phyloP scores from a whole-genome alignment of 129 eudicot species.

The Scalesia atractyloides region DNA sequence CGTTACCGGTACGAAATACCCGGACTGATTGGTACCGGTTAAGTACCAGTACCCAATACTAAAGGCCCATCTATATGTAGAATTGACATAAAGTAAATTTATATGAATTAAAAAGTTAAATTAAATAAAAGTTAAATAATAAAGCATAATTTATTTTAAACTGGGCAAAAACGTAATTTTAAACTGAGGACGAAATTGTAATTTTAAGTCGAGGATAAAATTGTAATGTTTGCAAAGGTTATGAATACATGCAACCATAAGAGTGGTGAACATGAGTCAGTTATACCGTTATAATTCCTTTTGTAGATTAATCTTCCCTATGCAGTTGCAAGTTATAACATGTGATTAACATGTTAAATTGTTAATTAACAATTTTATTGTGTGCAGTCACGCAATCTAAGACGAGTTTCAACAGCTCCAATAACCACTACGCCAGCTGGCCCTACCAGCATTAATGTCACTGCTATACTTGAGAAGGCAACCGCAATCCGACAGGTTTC shows the following conservation, averaged over 20 bases:
- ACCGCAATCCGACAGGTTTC: constrained; percentile 91
- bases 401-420: constrained; percentile 57
- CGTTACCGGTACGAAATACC: too few relatives aligned
- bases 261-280: not conserved
- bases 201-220: too few relatives aligned
- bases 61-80: too few relatives aligned
- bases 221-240: not conserved
- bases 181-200: too few relatives aligned
- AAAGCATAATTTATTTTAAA: too few relatives aligned
- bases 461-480: constrained; percentile 90
- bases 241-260: not conserved
- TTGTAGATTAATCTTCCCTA: constrained; percentile 14
- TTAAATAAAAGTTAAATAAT: too few relatives aligned
- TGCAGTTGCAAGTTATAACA: not conserved
- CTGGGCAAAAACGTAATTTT: too few relatives aligned
- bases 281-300: not conserved
- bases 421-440: constrained; percentile 42
- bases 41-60: too few relatives aligned
- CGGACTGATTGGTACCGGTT: too few relatives aligned
- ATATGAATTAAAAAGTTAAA: too few relatives aligned
- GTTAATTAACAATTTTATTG: constrained; percentile 8
- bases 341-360: not conserved
- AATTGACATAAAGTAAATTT: too few relatives aligned
- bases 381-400: constrained; percentile 77
- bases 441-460: constrained; percentile 54